phyloP scores from a whole-genome alignment of 2,329 filamentous ascomycete genomes.

The Hypoxylon sp. region DNA sequence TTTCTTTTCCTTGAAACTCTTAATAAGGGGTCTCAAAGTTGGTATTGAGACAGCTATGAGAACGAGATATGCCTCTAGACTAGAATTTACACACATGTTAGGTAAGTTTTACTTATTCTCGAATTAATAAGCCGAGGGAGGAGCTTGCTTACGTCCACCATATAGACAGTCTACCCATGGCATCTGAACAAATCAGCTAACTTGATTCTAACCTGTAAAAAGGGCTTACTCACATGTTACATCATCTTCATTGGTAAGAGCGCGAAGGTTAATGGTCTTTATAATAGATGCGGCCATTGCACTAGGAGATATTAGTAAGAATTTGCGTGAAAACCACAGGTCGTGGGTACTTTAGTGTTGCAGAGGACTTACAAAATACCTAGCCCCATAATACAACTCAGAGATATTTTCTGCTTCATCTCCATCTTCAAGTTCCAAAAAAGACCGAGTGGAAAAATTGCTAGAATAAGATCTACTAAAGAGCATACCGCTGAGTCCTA shows the following conservation, averaged over 20 bases:
- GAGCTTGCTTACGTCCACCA: constrained; percentile 29
- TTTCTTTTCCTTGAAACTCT: neutral
- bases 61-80: constrained; percentile 38
- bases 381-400: constrained; percentile 38
- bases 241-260: constrained; percentile 11
- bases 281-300: constrained; percentile 42
- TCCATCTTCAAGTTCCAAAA: constrained; percentile 44
- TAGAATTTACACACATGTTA: neutral
- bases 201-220: neutral
- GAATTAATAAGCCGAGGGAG: neutral
- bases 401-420: constrained; percentile 32
- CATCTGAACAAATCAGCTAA: constrained; percentile 11
- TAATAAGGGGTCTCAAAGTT: constrained; percentile 10
- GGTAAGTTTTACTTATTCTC: neutral
- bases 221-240: constrained; percentile 10
- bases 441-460: constrained; percentile 34
- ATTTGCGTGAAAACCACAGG: neutral
- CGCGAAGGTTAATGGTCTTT: constrained; percentile 33
- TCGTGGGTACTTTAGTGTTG: neutral
- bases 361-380: constrained; percentile 34
- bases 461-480: constrained; percentile 38
- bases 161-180: constrained; percentile 32
- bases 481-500: constrained; percentile 31
- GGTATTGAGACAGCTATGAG: constrained; percentile 37
- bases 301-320: constrained; percentile 15